Percentiles rank a stretch among this genome's conserved stretches.
phyloP scores from a whole-genome alignment of 2,329 filamentous ascomycete species.

The Pseudogymnoascus sp. region DNA sequence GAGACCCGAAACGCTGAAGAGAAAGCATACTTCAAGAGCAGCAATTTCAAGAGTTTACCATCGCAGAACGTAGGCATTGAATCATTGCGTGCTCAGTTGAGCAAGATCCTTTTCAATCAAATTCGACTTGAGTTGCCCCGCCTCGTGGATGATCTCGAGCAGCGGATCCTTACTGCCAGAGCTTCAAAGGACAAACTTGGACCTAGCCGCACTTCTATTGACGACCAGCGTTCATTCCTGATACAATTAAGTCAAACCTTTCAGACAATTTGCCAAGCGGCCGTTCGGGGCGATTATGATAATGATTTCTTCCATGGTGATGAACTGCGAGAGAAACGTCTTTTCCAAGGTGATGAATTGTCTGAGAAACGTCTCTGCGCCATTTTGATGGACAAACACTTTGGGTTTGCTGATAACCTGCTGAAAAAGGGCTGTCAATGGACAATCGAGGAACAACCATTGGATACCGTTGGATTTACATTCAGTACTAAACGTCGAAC shows the following conservation, averaged over 20 bases:
- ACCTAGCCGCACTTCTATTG: background rate
- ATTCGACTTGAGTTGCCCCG: conserved; percentile 15
- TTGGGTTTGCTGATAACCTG: conserved; percentile 13
- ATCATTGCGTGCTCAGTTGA: conserved; percentile 41
- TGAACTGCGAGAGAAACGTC: conserved; percentile 10
- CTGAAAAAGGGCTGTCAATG: conserved; percentile 10
- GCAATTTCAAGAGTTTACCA: conserved; percentile 23
- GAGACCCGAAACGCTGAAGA: conserved; percentile 19
- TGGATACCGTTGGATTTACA: too few species aligned
- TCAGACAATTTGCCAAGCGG: conserved; percentile 14
- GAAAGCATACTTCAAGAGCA: conserved; percentile 20
- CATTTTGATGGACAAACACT: conserved; percentile 15
- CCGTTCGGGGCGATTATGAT: conserved; percentile 17
- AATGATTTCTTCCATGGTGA: conserved; percentile 14
- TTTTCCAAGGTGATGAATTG: conserved; percentile 9
- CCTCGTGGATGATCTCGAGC: conserved; percentile 15
- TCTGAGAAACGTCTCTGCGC: conserved; percentile 15
- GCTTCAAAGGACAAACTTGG: conserved; percentile 10
- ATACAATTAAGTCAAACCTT: conserved; percentile 14
- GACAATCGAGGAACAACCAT: background rate
- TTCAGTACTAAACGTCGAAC: background rate
- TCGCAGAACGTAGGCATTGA: conserved; percentile 30
- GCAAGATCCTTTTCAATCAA: conserved; percentile 16
- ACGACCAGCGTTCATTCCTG: conserved; percentile 4
- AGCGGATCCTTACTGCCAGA: background rate